Percentiles rank a stretch among this genome's conserved stretches.
phyloP scores from a whole-genome alignment of 2,329 filamentous ascomycete species.

The Coleophoma cylindrospora region DNA sequence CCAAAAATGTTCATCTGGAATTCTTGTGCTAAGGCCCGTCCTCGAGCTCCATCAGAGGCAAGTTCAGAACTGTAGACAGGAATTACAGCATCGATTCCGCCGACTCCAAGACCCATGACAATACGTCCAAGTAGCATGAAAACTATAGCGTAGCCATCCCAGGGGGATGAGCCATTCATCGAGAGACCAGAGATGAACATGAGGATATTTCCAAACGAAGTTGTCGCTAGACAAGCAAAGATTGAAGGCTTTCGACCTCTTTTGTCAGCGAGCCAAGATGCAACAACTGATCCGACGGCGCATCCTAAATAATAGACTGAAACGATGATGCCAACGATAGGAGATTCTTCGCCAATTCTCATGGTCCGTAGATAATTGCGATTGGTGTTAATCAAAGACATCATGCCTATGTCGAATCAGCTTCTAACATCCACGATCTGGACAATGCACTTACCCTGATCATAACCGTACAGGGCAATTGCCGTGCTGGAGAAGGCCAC shows the following conservation, averaged over 20 bases:
- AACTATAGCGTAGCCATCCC: constrained; percentile 41
- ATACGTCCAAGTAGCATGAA: constrained; percentile 29
- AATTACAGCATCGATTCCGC: constrained; percentile 56
- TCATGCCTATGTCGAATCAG: constrained; percentile 43
- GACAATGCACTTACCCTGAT: constrained; percentile 51
- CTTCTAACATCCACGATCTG: background rate
- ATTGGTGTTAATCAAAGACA: constrained; percentile 65
- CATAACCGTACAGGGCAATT: constrained; percentile 71
- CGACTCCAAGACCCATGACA: constrained; percentile 50
- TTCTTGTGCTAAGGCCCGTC: constrained; percentile 54
- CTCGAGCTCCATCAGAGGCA: constrained; percentile 48
- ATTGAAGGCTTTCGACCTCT: constrained; percentile 50
- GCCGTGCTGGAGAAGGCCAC: constrained; percentile 33
- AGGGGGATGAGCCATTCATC: constrained; percentile 32
- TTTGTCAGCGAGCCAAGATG: constrained; percentile 48
- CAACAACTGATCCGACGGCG: constrained; percentile 49
- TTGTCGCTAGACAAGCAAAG: constrained; percentile 47
- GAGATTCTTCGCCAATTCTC: constrained; percentile 42
- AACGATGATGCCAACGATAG: constrained; percentile 54
- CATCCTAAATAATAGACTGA: constrained; percentile 60
- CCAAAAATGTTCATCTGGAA: constrained; percentile 63
- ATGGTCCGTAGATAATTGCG: constrained; percentile 49
- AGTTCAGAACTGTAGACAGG: constrained; percentile 56
- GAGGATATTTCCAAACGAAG: constrained; percentile 50
- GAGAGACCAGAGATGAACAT: constrained; percentile 55